Evolutionary conservation across 2,329 filamentous ascomycete genomes (phyloP).

Genomic region (Monilinia fructigena): DNA sequence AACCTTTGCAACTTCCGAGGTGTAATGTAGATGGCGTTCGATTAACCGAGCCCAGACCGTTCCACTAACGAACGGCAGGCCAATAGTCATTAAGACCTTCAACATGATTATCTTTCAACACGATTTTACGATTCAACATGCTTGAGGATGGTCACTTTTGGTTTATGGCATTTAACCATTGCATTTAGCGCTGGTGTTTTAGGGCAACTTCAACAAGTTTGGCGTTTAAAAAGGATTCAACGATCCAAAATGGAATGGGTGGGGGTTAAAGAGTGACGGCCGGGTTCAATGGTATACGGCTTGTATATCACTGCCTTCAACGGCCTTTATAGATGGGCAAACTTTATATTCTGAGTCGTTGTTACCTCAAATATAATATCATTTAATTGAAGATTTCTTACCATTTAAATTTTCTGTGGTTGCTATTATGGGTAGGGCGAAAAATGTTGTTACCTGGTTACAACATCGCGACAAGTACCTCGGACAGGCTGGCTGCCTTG

Average conservation of each 20-base stretch:
- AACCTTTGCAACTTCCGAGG: slow-evolving; percentile 35
- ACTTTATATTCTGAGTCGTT: slow-evolving; percentile 2
- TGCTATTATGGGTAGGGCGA: neutral
- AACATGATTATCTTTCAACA: slow-evolving; percentile 30
- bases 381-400: neutral
- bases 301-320: slow-evolving; percentile 24
- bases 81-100: slow-evolving; percentile 22
- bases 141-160: slow-evolving; percentile 25
- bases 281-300: slow-evolving; percentile 16
- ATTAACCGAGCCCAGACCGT: slow-evolving; percentile 27
- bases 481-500: neutral
- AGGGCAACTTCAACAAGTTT: slow-evolving; percentile 41
- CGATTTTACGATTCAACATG: slow-evolving; percentile 40
- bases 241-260: slow-evolving; percentile 28
- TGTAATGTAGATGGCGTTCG: slow-evolving; percentile 27
- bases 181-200: slow-evolving; percentile 40
- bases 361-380: neutral
- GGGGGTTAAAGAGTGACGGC: slow-evolving; percentile 19
- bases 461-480: neutral
- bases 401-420: neutral
- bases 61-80: slow-evolving; percentile 30
- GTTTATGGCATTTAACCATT: slow-evolving; percentile 31
- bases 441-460: neutral
- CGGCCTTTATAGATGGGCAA: slow-evolving; percentile 23
- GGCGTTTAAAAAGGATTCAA: slow-evolving; percentile 39